Evolutionary conservation across 306 rosid genomes (phyloP).

Genomic region (Delonix regia): DNA sequence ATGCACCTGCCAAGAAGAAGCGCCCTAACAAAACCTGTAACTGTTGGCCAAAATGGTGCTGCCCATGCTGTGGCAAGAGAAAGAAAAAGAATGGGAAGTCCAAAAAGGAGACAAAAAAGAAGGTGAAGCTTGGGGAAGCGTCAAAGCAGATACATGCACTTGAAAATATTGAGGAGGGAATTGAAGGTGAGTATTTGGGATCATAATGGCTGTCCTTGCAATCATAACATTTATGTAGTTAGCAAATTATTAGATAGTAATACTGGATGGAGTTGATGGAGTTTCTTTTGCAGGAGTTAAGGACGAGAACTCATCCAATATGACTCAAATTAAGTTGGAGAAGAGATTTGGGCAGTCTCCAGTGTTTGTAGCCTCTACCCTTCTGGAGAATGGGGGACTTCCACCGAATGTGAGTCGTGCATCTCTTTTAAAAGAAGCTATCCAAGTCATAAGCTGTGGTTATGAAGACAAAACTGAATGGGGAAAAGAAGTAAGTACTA

Average conservation of each 20-base stretch:
- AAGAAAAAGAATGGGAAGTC: conserved; percentile 65
- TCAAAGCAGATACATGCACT: conserved; percentile 98
- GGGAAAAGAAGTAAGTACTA: conserved; percentile 89
- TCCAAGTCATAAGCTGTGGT: conserved; percentile 97
- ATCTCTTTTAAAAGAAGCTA: conserved; percentile 86
- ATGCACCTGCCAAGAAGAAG: conserved; percentile 88
- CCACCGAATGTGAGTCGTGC: conserved; percentile 71
- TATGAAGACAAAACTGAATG: conserved; percentile 97
- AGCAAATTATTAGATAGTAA: conserved; percentile 1
- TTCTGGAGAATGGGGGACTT: conserved; percentile 83
- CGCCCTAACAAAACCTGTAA: conserved; percentile 90
- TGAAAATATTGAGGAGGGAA: conserved; percentile 86
- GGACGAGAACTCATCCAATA: conserved; percentile 46
- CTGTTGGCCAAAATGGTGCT: conserved; percentile 96
- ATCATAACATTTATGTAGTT: not conserved
- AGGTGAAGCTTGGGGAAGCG: conserved; percentile 83
- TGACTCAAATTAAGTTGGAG: conserved; percentile 75
- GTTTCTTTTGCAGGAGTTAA: conserved; percentile 56
- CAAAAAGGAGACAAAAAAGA: conserved; percentile 73
- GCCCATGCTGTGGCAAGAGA: conserved; percentile 65
- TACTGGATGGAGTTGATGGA: conserved; percentile 25
- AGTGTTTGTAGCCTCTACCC: conserved; percentile 75
- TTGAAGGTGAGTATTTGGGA: conserved; percentile 56
- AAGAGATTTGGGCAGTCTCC: conserved; percentile 97
- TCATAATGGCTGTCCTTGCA: conserved; percentile 15